Conservation (phyloP, 176 grass and related monocot species). For the Carex littledalei region DNA sequence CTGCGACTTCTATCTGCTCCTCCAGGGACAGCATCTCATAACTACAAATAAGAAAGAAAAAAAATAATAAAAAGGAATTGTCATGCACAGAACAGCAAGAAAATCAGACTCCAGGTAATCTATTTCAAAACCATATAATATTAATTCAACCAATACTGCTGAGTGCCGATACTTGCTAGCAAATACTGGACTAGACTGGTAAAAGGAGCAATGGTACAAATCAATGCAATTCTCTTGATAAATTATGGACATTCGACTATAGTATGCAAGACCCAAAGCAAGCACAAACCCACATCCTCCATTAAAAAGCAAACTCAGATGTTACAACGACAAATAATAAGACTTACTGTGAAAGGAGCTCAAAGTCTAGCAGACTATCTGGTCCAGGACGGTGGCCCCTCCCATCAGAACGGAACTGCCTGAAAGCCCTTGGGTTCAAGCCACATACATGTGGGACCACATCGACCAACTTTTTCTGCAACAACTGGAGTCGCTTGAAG, state of each 20-base stretch:
- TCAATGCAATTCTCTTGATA: not conserved
- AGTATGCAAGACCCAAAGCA: not conserved
- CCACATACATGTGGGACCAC: constrained; percentile 66
- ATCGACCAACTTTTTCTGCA: constrained; percentile 81
- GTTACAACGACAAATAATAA: not conserved
- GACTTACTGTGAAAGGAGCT: constrained; percentile 85
- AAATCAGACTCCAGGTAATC: not conserved
- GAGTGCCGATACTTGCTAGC: not conserved
- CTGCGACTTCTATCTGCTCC: constrained; percentile 84
- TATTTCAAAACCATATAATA: not conserved
- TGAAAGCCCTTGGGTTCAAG: constrained; percentile 76
- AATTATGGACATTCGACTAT: not conserved
- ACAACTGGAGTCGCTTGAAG: constrained; percentile 65
- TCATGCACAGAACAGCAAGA: not conserved
- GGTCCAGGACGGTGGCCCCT: constrained; percentile 85
- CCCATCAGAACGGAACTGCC: constrained; percentile 65
- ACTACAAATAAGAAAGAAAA: constrained; percentile 31
- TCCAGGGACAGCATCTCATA: constrained; percentile 87
- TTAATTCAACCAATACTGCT: not conserved
- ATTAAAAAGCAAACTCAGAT: not conserved
- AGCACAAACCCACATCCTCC: not conserved
- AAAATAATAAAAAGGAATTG: not conserved
- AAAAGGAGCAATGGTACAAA: not conserved
- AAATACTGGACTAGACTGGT: not conserved
- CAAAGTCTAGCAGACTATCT: constrained; percentile 83